These are phyloP conservation scores for Rhododendron vialii DNA, from an alignment of 148 eudicot species.

Conservation along the genomic window DNA sequence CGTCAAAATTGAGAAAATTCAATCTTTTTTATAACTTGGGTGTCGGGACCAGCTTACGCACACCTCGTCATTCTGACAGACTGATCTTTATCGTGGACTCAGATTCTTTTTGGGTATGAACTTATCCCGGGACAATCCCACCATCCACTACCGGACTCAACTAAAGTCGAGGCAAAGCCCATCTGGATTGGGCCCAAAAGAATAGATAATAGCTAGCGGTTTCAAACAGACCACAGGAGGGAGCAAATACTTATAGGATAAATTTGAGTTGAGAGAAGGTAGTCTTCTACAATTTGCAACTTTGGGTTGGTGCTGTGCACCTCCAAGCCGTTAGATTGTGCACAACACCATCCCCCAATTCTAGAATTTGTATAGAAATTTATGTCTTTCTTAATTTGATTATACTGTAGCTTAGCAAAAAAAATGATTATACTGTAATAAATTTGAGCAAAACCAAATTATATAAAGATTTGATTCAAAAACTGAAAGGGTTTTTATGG, in stretches of 20 bases:
- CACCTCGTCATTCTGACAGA: too few relatives aligned
- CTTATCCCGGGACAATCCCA: neutral
- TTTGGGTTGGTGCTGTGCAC: too few relatives aligned
- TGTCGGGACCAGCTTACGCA: neutral
- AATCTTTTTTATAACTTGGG: neutral
- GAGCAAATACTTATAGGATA: neutral
- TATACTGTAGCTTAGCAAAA: too few relatives aligned
- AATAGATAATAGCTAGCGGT: neutral
- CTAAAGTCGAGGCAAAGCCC: neutral
- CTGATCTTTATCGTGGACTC: too few relatives aligned
- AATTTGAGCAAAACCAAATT: neutral
- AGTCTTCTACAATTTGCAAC: neutral
- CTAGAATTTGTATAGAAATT: too few relatives aligned
- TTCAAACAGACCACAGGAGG: neutral
- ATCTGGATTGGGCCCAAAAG: neutral
- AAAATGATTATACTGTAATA: too few relatives aligned
- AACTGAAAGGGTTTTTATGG: neutral
- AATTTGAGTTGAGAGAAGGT: neutral
- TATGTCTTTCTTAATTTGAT: neutral
- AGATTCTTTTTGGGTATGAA: neutral
- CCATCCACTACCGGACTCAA: neutral
- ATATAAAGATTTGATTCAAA: neutral
- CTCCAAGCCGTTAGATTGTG: too few relatives aligned
- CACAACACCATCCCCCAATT: too few relatives aligned
- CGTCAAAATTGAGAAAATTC: neutral